Evolutionary conservation across 768 basidiomycete species (phyloP), one percentile per base, ranked within the genome.

Genomic region (Suillus spraguei): DNA sequence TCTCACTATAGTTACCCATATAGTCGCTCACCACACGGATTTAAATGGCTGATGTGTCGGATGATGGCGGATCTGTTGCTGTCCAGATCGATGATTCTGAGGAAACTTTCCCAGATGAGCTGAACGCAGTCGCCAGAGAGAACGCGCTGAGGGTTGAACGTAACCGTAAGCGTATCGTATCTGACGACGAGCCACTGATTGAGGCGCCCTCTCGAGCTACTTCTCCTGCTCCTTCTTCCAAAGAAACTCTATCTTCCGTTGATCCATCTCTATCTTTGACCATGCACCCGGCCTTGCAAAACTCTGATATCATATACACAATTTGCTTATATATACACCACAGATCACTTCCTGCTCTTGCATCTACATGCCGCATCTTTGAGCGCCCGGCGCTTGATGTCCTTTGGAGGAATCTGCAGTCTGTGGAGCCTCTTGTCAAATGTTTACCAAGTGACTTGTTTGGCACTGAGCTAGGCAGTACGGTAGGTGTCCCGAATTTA

Each of bases 391-490:
- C 58, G n/a, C 33, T 60, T 44, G 62, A 58, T 33, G 41, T 46
- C 20, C 62, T 63, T 14, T 60, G 55, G 42, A 33, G 10, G 32
- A 28, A 63, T 24, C 38, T 63, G 56, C 36, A 47, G 16, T 42
- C 24, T 11, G 33, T 63, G 5, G 42, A 24, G 24, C 58, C 58
- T 41, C 32, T 63, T 24, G 32, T 63, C n/a, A 63, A 32, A 24
- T 63, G 62, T 36, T 35, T 63, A 22, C 62, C 62, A 16, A 63
- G 62, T n/a, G 62, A 63, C 41, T 24, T 62, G 41, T 50, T 50
- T 17, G 16, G 8, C 14, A 32, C 17, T 28, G 49, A 50, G 4
- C 4, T 0, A 8, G 49, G 49, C 4, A 14, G 2, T 50, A 50
- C 28, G 28, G 49, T 28, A 17, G 49, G 49, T 32, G 16, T 28